These are phyloP conservation scores for Protostelium mycophagum DNA, from an alignment of 78 protist species.

Conservation along the genomic window DNA sequence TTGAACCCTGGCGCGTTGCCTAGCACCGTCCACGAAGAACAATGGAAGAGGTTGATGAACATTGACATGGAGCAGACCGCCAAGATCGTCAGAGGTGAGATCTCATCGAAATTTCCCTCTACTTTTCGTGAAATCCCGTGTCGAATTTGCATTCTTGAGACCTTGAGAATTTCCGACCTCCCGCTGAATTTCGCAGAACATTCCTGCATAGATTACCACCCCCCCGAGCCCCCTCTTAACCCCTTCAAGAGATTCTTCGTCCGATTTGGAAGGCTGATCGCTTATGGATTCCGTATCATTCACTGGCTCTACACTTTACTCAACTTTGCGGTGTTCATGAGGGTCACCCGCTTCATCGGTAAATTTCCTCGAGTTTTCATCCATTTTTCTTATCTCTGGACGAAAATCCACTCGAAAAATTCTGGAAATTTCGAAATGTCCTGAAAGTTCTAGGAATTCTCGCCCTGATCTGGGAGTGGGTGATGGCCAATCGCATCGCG, in stretches of 20 bases:
- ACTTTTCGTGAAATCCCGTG: too few relatives aligned
- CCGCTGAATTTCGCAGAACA: background rate
- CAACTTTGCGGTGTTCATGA: background rate
- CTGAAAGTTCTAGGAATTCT: background rate
- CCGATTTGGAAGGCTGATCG: background rate
- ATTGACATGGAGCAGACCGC: background rate
- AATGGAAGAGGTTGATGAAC: background rate
- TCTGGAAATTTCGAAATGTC: background rate
- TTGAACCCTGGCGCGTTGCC: background rate
- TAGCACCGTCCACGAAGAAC: background rate
- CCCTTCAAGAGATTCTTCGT: background rate
- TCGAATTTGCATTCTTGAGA: background rate
- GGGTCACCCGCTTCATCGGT: background rate
- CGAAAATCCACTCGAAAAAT: background rate
- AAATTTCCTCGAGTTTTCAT: too few relatives aligned
- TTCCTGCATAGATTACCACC: background rate
- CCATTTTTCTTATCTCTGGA: background rate
- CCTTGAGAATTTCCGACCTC: background rate
- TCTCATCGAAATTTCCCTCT: too few relatives aligned
- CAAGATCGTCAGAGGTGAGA: background rate
- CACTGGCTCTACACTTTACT: background rate
- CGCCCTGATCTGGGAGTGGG: background rate
- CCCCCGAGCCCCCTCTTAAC: background rate
- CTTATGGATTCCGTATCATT: background rate
- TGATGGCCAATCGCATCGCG: background rate